phyloP scores from a whole-genome alignment of 2,329 filamentous ascomycete genomes.

The Pestalotiopsis fici region DNA sequence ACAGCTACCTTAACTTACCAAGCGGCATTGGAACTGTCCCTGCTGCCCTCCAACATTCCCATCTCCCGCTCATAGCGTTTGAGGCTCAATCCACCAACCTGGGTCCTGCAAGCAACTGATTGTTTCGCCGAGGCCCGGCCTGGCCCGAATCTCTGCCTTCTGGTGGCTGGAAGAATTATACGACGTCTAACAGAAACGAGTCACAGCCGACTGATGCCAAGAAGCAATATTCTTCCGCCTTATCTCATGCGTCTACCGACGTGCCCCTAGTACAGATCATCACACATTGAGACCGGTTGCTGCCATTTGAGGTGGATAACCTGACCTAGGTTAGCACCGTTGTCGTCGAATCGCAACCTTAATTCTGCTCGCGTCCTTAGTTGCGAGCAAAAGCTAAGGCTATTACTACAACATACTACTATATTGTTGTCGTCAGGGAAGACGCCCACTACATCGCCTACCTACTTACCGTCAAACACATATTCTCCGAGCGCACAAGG shows the following conservation, averaged over 20 bases:
- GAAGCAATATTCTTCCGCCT: constrained; percentile 16
- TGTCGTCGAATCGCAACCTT: constrained; percentile 6
- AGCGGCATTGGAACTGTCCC: neutral
- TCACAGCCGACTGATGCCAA: constrained; percentile 13
- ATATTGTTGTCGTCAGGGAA: neutral
- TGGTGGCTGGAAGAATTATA: constrained; percentile 33
- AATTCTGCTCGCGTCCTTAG: neutral
- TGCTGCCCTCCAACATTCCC: neutral
- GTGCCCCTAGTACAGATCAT: neutral
- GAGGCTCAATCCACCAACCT: constrained; percentile 9
- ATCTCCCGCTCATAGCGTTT: constrained; percentile 7
- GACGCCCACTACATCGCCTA: neutral
- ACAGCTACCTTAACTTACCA: neutral
- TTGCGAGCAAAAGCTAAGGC: neutral
- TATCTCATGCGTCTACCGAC: constrained; percentile 6
- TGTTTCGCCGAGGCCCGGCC: constrained; percentile 17
- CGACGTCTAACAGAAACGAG: constrained; percentile 17
- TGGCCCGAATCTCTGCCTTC: constrained; percentile 23
- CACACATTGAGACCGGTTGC: neutral
- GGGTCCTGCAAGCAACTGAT: neutral
- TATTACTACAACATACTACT: neutral
- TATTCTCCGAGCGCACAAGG: neutral
- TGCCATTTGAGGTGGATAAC: neutral
- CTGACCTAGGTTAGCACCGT: neutral
- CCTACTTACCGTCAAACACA: neutral